These are phyloP conservation scores for Trichoderma endophyticum DNA, from an alignment of 2,329 filamentous ascomycete genomes.

Conservation along the genomic window DNA sequence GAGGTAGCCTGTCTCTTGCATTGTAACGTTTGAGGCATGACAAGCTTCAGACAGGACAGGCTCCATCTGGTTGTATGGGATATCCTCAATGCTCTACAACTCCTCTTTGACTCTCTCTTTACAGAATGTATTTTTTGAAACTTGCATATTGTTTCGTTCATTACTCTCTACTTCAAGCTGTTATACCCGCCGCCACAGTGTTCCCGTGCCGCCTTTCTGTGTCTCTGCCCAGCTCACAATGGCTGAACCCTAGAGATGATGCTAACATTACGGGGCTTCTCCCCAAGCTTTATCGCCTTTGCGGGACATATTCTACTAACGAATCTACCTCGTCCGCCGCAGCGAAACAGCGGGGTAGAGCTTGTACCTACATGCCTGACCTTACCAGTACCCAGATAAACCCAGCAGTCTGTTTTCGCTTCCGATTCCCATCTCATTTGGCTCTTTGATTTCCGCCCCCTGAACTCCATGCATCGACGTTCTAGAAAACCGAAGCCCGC, in stretches of 20 bases:
- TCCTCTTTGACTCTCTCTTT: background rate
- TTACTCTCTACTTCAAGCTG: background rate
- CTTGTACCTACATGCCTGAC: background rate
- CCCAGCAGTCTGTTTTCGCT: background rate
- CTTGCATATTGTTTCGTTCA: background rate
- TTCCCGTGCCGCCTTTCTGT: background rate
- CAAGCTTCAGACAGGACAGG: background rate
- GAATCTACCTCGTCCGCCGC: background rate
- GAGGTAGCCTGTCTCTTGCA: background rate
- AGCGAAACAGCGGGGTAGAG: background rate
- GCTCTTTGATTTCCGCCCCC: slow-evolving; percentile 2
- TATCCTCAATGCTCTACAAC: background rate
- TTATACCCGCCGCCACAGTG: background rate
- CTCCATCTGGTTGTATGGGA: background rate
- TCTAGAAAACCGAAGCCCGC: slow-evolving; percentile 5
- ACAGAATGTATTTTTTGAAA: background rate
- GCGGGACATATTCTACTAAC: background rate
- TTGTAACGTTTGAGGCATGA: background rate
- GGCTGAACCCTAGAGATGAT: background rate
- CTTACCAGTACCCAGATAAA: background rate
- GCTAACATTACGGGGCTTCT: background rate
- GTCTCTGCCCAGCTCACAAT: background rate
- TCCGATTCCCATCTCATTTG: slow-evolving; percentile 11
- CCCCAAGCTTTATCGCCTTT: background rate
- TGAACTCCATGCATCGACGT: slow-evolving; percentile 5